Evolutionary conservation across 2,329 filamentous ascomycete species (phyloP), one percentile per base, ranked within the genome.

Genomic region (Fusarium buxicola): DNA sequence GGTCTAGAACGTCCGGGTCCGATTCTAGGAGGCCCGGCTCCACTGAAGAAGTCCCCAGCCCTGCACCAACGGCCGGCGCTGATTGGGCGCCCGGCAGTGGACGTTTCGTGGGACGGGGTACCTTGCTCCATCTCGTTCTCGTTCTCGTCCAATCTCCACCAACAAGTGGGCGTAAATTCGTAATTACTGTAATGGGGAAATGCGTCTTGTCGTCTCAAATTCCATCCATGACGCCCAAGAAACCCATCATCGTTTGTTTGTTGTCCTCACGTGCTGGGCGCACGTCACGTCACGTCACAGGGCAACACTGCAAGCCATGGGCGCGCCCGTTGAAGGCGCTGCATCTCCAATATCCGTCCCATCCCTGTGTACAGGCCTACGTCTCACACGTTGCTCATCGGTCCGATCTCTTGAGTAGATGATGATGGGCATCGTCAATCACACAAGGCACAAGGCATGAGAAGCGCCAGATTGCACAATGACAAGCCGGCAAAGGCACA

Each of bases 41-140:
- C 52, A 35, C 31, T 28, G 27, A 36, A 35, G 43, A 40, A 36
- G 18, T 13, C 12, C 12, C 16, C 21, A 30, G 3, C 32, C 46
- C 18, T 39, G 35, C 27, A 32, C 16, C 16, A 21, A 31, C 28
- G 9, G 10, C n/a, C n/a, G 4, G 8, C 11, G 12, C 31, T 65
- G 36, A 66, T 66, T 66, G 62, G 62, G 8, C 30, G 13, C 21
- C 51, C 62, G 58, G 62, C 31, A 66, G 53, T 63, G 62, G 24
- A 35, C 41, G 55, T 47, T 62, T 27, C 35, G 35, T 25, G 30
- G 31, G 28, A 38, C 59, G 65, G 58, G 50, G 57, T 18, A 46
- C 48, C 32, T 35, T 49, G 41, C 48, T 54, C 53, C 36, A 27
- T 55, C 45, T 41, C 49, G n/a, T 44, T 18, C 51, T 15, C 39